Percentiles rank a stretch among this genome's conserved stretches.
Evolutionary conservation across 352 stramenopile genomes (phyloP).

Genomic region (Phytopythium boreale): DNA sequence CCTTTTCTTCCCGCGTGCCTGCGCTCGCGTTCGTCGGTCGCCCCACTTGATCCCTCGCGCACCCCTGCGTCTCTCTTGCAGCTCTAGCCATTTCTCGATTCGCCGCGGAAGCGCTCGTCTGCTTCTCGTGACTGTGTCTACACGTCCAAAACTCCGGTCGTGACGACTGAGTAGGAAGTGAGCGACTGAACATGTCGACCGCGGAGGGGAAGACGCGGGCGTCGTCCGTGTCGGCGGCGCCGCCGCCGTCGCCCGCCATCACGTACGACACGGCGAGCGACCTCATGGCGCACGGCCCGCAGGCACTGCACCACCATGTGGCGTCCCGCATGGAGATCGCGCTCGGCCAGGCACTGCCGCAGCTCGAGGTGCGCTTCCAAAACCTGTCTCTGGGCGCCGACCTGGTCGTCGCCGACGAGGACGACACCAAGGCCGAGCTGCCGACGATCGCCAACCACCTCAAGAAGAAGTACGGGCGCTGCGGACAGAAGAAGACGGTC

Average conservation of each 20-base stretch:
- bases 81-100: neutral
- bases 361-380: conserved; percentile 32
- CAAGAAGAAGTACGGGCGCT: conserved; percentile 16
- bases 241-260: conserved; percentile 9
- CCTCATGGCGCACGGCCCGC: conserved; percentile 22
- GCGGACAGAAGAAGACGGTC: conserved; percentile 15
- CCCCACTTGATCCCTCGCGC: neutral
- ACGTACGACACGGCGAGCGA: conserved; percentile 8
- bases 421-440: conserved; percentile 15
- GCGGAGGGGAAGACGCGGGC: neutral
- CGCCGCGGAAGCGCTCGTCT: neutral
- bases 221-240: neutral
- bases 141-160: neutral
- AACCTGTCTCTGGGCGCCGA: conserved; percentile 16
- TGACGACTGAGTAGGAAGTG: no score
- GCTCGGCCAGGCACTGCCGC: conserved; percentile 23
- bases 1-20: neutral
- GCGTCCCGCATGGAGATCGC: conserved; percentile 21
- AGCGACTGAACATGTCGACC: neutral
- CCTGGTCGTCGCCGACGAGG: conserved; percentile 13
- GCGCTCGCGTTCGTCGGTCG: neutral
- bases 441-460: conserved; percentile 34
- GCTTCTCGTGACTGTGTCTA: neutral
- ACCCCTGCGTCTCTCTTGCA: conserved; percentile 4
- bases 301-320: conserved; percentile 26